A percentile compares a stretch with the other conserved stretches of the same genome.
Evolutionary conservation across 2,329 filamentous ascomycete species (phyloP).

Genomic region (Microsporum canis): DNA sequence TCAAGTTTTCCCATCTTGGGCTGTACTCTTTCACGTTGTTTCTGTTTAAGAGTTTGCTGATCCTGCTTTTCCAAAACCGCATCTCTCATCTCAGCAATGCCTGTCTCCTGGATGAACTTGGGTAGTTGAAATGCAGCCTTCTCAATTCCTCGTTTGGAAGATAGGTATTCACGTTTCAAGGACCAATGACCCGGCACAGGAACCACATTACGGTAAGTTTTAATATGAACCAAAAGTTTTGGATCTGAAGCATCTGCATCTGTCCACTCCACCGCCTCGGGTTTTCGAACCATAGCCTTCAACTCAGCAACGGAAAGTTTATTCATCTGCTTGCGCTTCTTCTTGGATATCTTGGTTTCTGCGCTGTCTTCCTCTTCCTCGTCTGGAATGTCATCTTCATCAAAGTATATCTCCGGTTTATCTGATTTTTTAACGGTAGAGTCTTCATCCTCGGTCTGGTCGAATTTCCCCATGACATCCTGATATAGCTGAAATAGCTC

Average conservation of each 20-base stretch:
- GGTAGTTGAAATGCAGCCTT: slow-evolving; percentile 87
- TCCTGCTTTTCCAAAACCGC: slow-evolving; percentile 93
- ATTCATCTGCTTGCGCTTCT: slow-evolving; percentile 82
- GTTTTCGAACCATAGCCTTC: slow-evolving; percentile 80
- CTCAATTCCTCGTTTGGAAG: slow-evolving; percentile 91
- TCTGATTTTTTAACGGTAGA: slow-evolving; percentile 54
- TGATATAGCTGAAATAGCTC: slow-evolving; percentile 77
- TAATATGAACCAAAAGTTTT: slow-evolving; percentile 81
- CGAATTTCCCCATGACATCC: slow-evolving; percentile 70
- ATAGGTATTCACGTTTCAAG: slow-evolving; percentile 91
- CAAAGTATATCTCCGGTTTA: slow-evolving; percentile 74
- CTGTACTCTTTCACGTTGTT: slow-evolving; percentile 84
- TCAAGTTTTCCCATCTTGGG: slow-evolving; percentile 96
- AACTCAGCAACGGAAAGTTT: slow-evolving; percentile 91
- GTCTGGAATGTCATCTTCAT: slow-evolving; percentile 74
- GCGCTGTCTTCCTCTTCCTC: slow-evolving; percentile 54
- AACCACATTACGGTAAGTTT: slow-evolving; percentile 87
- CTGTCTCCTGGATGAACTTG: slow-evolving; percentile 94
- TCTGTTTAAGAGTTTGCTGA: slow-evolving; percentile 82
- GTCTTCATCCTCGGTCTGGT: slow-evolving; percentile 52
- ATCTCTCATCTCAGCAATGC: slow-evolving; percentile 96
- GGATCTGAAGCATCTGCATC: slow-evolving; percentile 88
- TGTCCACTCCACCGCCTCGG: slow-evolving; percentile 95
- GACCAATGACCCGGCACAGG: slow-evolving; percentile 93
- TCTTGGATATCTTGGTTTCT: slow-evolving; percentile 72